Evolutionary conservation across 2,329 filamentous ascomycete species (phyloP), one percentile per base, ranked within the genome.

Genomic region (Microdochium bolleyi): DNA sequence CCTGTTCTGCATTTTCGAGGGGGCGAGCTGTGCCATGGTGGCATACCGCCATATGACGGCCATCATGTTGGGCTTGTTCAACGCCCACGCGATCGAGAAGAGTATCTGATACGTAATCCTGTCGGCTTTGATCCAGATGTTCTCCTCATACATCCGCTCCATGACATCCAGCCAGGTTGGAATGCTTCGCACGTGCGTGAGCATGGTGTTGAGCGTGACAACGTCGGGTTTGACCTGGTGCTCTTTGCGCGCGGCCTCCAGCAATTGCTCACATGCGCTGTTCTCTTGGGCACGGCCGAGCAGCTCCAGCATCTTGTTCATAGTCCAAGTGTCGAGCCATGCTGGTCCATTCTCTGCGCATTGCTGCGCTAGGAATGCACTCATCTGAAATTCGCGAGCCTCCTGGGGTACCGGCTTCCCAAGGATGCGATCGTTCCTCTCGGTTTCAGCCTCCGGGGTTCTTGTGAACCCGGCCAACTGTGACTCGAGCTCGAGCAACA

Each of bases 41-140:
- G 57, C 54, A 52, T 67, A 67, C 46, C 60, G 61, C 61, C 60
- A 67, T 37, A 65, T 51, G 2, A 67, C 63, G 25, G 61, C 58
- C 37, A 67, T 57, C 60, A 62, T 58, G 48, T 67, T 67, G 22
- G 64, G 64, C 49, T 54, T 55, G 4, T 60, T 55, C 21, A 50
- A 56, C 25, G 37, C 56, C 63, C 64, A 66, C 19, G 61, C 60
- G 1, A 50, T 51, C 41, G 53, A 50, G 34, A 64, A 66, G 7
- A 67, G 53, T 13, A 57, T 19, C n/a, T 61, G 37, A 37, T 64
- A 66, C 1, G 63, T 64, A 51, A 57, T 49, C 3, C 9, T 34
- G 48, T 64, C 56, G 21, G 54, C 60, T n/a, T 21, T 7, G 1
- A 62, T 1, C 9, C 14, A 32, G 1, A 56, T 54, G 59, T 58